Evolutionary conservation across 2,329 filamentous ascomycete genomes (phyloP).

Genomic region (Fusarium sp.): DNA sequence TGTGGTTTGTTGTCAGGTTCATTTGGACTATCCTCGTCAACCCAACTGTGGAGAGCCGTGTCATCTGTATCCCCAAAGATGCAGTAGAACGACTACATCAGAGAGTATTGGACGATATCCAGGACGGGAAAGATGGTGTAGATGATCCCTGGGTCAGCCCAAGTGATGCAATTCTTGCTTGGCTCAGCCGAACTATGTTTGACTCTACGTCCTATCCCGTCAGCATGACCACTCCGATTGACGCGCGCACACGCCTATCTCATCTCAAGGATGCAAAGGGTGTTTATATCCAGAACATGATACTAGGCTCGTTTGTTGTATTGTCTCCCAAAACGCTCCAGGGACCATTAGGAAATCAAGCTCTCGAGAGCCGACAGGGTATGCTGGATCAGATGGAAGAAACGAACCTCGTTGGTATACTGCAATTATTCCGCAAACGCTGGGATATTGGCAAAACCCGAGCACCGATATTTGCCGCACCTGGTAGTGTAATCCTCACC

Average conservation of each 20-base stretch:
- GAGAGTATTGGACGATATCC: background rate
- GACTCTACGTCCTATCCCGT: fast-evolving
- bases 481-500: background rate
- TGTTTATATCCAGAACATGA: background rate
- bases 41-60: background rate
- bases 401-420: background rate
- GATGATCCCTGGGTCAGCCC: conserved; percentile 1
- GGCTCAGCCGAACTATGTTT: background rate
- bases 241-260: background rate
- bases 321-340: fast-evolving
- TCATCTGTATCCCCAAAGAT: background rate
- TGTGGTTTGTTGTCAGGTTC: background rate
- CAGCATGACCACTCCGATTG: background rate
- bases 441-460: background rate
- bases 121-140: fast-evolving
- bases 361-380: background rate
- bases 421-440: background rate
- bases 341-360: background rate
- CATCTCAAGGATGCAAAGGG: fast-evolving
- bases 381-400: background rate
- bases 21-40: background rate
- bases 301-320: background rate
- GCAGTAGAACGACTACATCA: background rate
- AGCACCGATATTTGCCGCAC: background rate
- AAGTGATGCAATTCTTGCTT: background rate